These are phyloP conservation scores for Ceratopteris richardii DNA, from an alignment of 75 land plant genomes.

Conservation along the genomic window DNA sequence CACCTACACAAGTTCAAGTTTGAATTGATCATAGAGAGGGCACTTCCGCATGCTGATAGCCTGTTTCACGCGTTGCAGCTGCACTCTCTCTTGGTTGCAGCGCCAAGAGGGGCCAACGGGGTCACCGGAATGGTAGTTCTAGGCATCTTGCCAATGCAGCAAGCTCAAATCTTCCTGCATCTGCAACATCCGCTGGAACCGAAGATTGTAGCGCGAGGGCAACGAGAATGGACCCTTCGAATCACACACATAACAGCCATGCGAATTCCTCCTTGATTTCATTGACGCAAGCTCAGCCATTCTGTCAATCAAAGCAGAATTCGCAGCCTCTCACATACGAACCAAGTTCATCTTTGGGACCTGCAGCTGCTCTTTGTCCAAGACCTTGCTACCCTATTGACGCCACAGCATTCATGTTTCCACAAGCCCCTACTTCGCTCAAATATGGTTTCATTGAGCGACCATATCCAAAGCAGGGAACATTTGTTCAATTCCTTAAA, in stretches of 20 bases:
- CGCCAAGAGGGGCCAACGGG: conserved; percentile 38
- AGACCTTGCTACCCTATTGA: neutral
- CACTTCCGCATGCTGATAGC: conserved; percentile 7
- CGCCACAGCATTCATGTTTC: neutral
- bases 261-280: neutral
- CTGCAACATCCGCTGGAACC: neutral
- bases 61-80: conserved; percentile 26
- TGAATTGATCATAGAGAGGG: neutral
- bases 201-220: neutral
- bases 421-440: too few relatives aligned
- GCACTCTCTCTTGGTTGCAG: conserved; percentile 44
- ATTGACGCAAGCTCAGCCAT: neutral
- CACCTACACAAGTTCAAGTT: neutral
- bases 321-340: neutral
- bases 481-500: too few relatives aligned
- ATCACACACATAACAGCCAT: neutral
- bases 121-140: conserved; percentile 35
- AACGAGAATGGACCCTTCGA: neutral
- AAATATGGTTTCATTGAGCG: too few relatives aligned
- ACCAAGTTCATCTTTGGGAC: neutral
- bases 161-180: neutral
- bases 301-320: neutral
- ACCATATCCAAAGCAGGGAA: too few relatives aligned
- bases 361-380: neutral
- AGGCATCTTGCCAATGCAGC: neutral